These are phyloP conservation scores for Didymella lethalis DNA, from an alignment of 2,329 filamentous ascomycete genomes.

Conservation along the genomic window DNA sequence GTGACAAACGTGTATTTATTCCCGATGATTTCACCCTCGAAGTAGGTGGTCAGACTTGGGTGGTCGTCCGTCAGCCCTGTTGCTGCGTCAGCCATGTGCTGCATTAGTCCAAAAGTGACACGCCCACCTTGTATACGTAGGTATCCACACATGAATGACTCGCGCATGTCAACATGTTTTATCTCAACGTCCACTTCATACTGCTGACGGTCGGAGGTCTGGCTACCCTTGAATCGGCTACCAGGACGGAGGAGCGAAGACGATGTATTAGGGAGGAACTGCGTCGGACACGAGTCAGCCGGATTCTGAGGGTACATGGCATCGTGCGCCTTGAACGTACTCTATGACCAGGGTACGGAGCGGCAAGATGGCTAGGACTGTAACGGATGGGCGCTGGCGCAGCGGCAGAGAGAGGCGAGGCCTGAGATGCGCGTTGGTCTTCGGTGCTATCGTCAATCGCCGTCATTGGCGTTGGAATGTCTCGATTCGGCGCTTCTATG, in stretches of 20 bases:
- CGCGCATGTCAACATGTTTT: conserved; percentile 92
- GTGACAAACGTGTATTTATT: conserved; percentile 94
- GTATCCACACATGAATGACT: conserved; percentile 95
- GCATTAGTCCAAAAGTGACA: neutral
- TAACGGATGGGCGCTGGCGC: conserved; percentile 35
- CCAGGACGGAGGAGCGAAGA: conserved; percentile 87
- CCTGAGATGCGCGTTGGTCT: conserved; percentile 45
- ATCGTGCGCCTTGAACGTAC: conserved; percentile 34
- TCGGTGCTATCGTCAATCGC: conserved; percentile 46
- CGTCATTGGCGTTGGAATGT: conserved; percentile 51
- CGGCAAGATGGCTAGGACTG: conserved; percentile 37
- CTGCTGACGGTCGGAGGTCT: conserved; percentile 89
- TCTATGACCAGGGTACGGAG: conserved; percentile 46
- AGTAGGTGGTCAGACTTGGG: conserved; percentile 96
- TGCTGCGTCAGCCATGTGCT: conserved; percentile 26
- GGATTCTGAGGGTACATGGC: neutral
- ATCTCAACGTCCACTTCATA: conserved; percentile 98
- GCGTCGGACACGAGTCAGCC: conserved; percentile 30
- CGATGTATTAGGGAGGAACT: conserved; percentile 79
- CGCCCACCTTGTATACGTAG: conserved; percentile 86
- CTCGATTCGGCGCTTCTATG: conserved; percentile 46
- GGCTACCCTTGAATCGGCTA: conserved; percentile 87
- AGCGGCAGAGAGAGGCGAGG: conserved; percentile 43
- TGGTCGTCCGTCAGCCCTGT: conserved; percentile 92
- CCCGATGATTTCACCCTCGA: conserved; percentile 97